These are phyloP conservation scores for Kluyveromyces nonfermentans DNA, from an alignment of 805 yeast genomes.

Conservation along the genomic window DNA sequence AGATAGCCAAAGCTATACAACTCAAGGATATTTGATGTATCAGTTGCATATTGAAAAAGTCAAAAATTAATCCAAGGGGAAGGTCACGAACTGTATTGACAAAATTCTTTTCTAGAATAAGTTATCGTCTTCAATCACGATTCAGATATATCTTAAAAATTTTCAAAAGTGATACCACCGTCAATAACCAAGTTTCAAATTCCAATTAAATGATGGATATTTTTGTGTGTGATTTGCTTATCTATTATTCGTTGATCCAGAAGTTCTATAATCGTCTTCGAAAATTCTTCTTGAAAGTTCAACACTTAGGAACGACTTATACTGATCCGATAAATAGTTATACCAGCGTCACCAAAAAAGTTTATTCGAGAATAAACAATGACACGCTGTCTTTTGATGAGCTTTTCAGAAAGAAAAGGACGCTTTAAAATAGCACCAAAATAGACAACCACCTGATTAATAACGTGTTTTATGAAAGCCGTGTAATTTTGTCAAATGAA, in stretches of 20 bases:
- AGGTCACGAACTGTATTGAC: background rate
- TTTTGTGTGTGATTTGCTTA: too few relatives aligned
- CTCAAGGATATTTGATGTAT: background rate
- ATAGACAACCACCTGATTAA: background rate
- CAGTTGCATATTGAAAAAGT: background rate
- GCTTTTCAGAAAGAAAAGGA: background rate
- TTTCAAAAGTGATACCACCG: too few relatives aligned
- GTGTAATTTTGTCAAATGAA: background rate
- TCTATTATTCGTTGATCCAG: background rate
- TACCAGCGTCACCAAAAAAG: background rate
- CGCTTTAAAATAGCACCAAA: background rate
- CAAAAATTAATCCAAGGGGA: background rate
- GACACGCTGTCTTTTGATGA: background rate
- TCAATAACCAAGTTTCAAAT: background rate
- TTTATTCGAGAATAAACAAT: background rate
- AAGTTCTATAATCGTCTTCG: too few relatives aligned
- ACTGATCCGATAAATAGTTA: background rate
- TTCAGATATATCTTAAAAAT: too few relatives aligned
- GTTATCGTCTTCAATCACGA: too few relatives aligned
- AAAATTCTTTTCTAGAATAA: background rate
- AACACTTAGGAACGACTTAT: too few relatives aligned
- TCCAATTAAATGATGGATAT: background rate
- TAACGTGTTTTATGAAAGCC: background rate
- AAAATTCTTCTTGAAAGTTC: too few relatives aligned
- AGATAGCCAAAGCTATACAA: background rate